Base-by-base conservation (phyloP, 1,284 basidiomycete species). In the Pseudozyma sp. region DNA sequence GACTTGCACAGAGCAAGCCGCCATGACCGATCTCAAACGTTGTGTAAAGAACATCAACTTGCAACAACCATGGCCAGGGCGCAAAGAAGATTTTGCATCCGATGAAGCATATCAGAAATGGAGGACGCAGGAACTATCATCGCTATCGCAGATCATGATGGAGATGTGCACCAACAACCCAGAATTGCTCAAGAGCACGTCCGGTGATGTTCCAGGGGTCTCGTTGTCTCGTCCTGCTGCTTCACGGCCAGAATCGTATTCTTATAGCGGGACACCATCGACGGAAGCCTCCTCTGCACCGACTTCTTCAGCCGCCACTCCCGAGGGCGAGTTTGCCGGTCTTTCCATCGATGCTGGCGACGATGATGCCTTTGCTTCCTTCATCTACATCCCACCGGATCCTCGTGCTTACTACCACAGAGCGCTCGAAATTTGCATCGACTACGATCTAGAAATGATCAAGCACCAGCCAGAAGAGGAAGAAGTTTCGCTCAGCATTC, bases 401-500 rank as follows among this genome's bases (percentile, higher is more conserved):
- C 92, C 95, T 3, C 90, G 90, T 79, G 91, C 90, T 69, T 92
- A 90, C 81, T 99, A 97, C 87, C 90, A 90, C 74, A 89, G 92
- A 9, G 88, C 98, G 5, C 88, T 98, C 31, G 92, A 93, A 79
- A 87, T 90, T 56, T 96, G 95, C 82, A 89, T 99, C 49, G 88
- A 92, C 39, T 88, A 89, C 47, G 97, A 99, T 85, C 87, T 99
- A 53, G 93, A 95, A 81, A 89, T 91, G 40, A 95, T 99, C 91
- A 88, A 92, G 64, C 91, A 92, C 49, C 91, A 97, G 39, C 92
- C 94, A 38, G 96, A 97, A 77, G 93, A 95, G 78, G 94, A 98
- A 77, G 95, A 99, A 86, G 96, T 99, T 4, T 94, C 94, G 1
- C 87, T 99, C 36, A 93, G 93, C 11, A 98, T 99, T 60, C 86